Percentiles rank a stretch among this genome's conserved stretches.
phyloP scores from a whole-genome alignment of 352 stramenopile species.

The Phytophthora crassamura region DNA sequence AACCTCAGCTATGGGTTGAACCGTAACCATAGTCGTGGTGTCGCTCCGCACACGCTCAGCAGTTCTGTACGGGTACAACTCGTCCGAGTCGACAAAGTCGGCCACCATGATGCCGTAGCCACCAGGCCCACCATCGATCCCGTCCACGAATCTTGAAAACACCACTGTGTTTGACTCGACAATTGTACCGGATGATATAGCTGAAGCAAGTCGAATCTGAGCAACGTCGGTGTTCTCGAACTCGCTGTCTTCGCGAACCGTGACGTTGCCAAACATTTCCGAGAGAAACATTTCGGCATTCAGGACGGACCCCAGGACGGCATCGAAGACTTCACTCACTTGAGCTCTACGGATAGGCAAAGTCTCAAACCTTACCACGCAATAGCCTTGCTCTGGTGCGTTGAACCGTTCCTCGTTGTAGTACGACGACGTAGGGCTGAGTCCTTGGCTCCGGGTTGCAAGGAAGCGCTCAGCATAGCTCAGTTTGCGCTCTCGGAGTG shows the following conservation, averaged over 20 bases:
- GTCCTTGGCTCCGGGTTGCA: conserved; percentile 19
- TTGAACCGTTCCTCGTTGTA: conserved; percentile 47
- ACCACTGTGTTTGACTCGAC: conserved; percentile 29
- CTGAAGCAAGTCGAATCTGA: conserved; percentile 48
- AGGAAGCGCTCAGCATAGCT: conserved; percentile 32
- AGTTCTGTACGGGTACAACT: conserved; percentile 44
- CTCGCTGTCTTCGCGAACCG: too few species aligned
- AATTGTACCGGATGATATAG: conserved; percentile 7
- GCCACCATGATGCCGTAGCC: conserved; percentile 18
- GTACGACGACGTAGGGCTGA: conserved; percentile 26
- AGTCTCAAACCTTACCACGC: conserved; percentile 46
- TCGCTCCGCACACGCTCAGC: conserved; percentile 40
- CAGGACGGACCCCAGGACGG: conserved; percentile 38
- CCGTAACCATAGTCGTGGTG: conserved; percentile 25
- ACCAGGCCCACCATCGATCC: neutral
- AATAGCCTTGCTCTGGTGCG: conserved; percentile 36
- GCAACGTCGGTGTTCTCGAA: conserved; percentile 44
- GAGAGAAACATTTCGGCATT: conserved; percentile 67
- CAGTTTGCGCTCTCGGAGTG: conserved; percentile 34
- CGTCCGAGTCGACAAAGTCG: conserved; percentile 50
- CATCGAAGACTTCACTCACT: conserved; percentile 44
- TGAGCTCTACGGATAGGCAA: conserved; percentile 34
- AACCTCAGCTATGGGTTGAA: neutral
- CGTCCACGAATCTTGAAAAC: conserved; percentile 20
- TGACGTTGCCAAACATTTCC: conserved; percentile 48